Percentiles rank a stretch among this genome's conserved stretches.
phyloP scores from a whole-genome alignment of 257 asterid species.

The Nicotiana benthamiana region DNA sequence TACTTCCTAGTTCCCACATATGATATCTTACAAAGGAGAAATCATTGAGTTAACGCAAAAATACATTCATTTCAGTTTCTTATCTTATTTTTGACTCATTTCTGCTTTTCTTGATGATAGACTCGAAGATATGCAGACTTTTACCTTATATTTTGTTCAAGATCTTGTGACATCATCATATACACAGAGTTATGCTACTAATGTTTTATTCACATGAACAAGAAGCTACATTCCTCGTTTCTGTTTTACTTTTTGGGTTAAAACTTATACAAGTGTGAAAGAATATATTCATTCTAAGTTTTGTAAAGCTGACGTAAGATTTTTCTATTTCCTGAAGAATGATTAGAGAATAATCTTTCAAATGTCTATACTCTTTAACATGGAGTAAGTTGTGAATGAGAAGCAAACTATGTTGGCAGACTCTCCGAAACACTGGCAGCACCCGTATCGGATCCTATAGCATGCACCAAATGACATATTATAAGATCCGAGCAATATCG shows the following conservation, averaged over 20 bases:
- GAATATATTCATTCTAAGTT: not conserved
- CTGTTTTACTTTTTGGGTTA: not conserved
- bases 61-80: not conserved
- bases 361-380: not conserved
- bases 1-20: not conserved
- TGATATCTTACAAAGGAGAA: not conserved
- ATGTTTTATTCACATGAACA: not conserved
- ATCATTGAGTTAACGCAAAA: not conserved
- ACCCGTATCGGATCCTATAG: too few species aligned
- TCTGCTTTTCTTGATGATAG: not conserved
- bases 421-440: too few species aligned
- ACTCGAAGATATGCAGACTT: not conserved
- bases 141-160: not conserved
- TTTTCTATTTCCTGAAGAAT: conserved; percentile 10
- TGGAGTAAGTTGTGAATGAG: conserved; percentile 2
- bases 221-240: not conserved
- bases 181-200: not conserved
- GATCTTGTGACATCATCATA: conserved; percentile 2
- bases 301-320: not conserved
- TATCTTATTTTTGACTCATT: not conserved
- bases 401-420: not conserved
- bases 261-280: not conserved
- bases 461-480: too few species aligned
- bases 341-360: conserved; percentile 13
- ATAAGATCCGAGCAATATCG: too few species aligned